phyloP scores from a whole-genome alignment of 768 basidiomycete genomes.

The Naganishia antarctica region DNA sequence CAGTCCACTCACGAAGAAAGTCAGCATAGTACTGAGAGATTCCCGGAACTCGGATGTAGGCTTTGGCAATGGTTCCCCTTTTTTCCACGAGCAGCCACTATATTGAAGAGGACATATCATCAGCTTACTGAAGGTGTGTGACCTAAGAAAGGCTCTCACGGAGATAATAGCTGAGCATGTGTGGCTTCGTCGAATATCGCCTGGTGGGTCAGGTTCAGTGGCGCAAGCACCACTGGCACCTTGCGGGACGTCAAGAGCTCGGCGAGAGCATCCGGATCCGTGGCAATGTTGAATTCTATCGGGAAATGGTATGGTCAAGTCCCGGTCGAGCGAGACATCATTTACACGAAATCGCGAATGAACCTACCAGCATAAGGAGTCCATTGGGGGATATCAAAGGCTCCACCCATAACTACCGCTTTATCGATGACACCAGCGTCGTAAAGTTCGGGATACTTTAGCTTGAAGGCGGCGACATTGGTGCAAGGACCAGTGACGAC shows the following conservation, averaged over 20 bases:
- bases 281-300: conserved; percentile 26
- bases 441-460: conserved; percentile 9
- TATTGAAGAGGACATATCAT: neutral
- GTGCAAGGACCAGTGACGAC: conserved; percentile 27
- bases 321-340: neutral
- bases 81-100: conserved; percentile 1
- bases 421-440: conserved; percentile 17
- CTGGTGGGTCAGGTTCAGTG: conserved; percentile 26
- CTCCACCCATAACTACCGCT: conserved; percentile 27
- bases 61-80: conserved; percentile 16
- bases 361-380: conserved; percentile 25
- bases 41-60: conserved; percentile 16
- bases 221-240: conserved; percentile 22
- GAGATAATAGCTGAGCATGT: conserved; percentile 24
- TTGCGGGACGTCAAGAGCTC: conserved; percentile 21
- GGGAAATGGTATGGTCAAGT: too few species aligned
- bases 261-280: conserved; percentile 26
- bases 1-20: conserved; percentile 23
- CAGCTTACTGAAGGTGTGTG: neutral
- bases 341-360: too few species aligned
- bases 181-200: conserved; percentile 21
- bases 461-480: conserved; percentile 24
- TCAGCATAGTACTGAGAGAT: conserved; percentile 25
- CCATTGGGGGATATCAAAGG: conserved; percentile 27
- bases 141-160: conserved; percentile 12